These are phyloP conservation scores for Phylloporus scabripes DNA, from an alignment of 768 basidiomycete species.

Conservation along the genomic window DNA sequence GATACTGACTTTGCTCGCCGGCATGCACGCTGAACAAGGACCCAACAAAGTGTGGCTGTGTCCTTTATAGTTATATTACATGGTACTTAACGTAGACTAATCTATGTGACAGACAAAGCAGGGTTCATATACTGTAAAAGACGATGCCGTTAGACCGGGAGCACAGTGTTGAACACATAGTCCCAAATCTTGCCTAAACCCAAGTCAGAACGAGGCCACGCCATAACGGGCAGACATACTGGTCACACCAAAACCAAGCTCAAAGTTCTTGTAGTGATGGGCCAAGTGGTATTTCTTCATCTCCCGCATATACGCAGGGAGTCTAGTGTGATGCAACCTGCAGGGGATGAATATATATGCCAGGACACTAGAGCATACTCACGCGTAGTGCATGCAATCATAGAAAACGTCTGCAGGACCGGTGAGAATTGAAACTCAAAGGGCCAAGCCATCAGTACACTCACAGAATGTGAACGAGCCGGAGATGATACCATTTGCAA, in stretches of 20 bases:
- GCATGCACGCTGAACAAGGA: conserved; percentile 9
- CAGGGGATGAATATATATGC: conserved; percentile 2
- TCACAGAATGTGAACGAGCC: conserved; percentile 72
- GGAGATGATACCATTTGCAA: conserved; percentile 89
- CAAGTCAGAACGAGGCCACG: conserved; percentile 1
- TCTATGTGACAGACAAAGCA: conserved; percentile 10
- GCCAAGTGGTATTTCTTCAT: conserved; percentile 98
- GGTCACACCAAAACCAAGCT: conserved; percentile 95
- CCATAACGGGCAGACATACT: conserved; percentile 41
- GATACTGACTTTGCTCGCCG: conserved; percentile 52
- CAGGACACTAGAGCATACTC: conserved; percentile 28
- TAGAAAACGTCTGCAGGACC: conserved; percentile 63
- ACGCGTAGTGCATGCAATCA: conserved; percentile 92
- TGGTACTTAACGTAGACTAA: conserved; percentile 9
- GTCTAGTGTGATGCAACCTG: conserved; percentile 78
- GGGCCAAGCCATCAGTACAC: conserved; percentile 19
- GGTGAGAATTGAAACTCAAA: conserved; percentile 6
- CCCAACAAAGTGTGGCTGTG: conserved; percentile 14
- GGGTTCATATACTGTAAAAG: background rate
- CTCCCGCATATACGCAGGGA: conserved; percentile 81
- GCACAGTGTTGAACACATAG: conserved; percentile 78
- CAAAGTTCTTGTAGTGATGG: conserved; percentile 98
- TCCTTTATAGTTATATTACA: conserved; percentile 4
- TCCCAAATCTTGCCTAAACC: conserved; percentile 87
- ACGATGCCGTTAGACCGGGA: conserved; percentile 45